Base-by-base conservation (phyloP, 2,329 filamentous ascomycete species). In the Penicillium capsulatum region DNA sequence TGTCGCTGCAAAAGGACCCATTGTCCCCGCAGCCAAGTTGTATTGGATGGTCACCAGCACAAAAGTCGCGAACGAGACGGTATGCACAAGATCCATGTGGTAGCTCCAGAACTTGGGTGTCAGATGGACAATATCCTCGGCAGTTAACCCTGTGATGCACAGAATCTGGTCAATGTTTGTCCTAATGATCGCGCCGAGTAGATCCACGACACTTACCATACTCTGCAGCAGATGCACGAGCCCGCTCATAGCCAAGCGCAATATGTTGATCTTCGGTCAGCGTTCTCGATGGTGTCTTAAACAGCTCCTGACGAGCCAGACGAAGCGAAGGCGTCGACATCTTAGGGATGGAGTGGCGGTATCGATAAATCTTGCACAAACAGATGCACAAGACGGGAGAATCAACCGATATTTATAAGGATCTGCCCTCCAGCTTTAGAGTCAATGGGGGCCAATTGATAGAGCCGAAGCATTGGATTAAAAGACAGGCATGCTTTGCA, bases 1-100 rank as follows among this genome's bases (percentile, higher is more conserved):
- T 11, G 32, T 36, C 14, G 27, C 32, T 17, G 19, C 27, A 31
- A 31, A 40, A 11, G 27, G 38, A 17, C 30, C 38, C 19, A 36
- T 24, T 26, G 38, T 40, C 16, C 38, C 38, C 9, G 33, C 33
- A 11, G 35, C 33, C 24, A 36, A 32, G 27, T 40, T 40, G 33
- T 35, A 40, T 13, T 36, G 32, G 14, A 40, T 31, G 32, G 22
- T 40, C 16, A 36, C 16, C 8, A 40, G 15, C 6, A 28, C 26
- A 28, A 11, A 28, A 11, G 26, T 4, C 10, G 26, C 10, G 26
- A n/a, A 14, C 6, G 9, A 4, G n/a, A 14, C 26, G 6, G 26
- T 14, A n/a, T 28, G 26, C 10, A 28, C 6, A 4, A 28, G 26
- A n/a, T 28, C 26, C 26, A n/a, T 11, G 11, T 28, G 26, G 13